These are phyloP conservation scores for Neurospora sp. DNA, from an alignment of 2,329 filamentous ascomycete genomes.

Conservation along the genomic window DNA sequence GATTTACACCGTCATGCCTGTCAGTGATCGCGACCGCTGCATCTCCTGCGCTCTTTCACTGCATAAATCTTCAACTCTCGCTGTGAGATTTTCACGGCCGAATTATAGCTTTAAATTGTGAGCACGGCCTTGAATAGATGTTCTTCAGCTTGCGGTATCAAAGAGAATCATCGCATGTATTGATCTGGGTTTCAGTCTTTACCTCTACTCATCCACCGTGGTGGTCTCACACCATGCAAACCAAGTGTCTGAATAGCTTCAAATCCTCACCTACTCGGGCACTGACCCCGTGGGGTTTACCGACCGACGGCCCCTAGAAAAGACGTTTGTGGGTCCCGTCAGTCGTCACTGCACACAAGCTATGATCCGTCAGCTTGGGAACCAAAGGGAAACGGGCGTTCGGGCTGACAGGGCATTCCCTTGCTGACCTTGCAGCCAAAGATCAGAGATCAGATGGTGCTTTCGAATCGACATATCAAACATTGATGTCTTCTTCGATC, in stretches of 20 bases:
- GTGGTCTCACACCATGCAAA: not conserved
- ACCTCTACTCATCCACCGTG: not conserved
- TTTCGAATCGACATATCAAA: not conserved
- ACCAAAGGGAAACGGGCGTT: not conserved
- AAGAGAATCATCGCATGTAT: not conserved
- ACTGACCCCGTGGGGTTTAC: not conserved
- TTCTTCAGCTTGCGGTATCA: not conserved
- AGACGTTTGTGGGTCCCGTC: not conserved
- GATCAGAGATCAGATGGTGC: not conserved
- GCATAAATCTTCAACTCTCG: not conserved
- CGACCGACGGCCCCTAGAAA: not conserved
- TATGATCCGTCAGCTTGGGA: not conserved
- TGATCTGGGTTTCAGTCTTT: not conserved
- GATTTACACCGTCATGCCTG: not conserved
- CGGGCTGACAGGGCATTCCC: not conserved
- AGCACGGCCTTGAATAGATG: not conserved
- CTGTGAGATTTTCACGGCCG: not conserved
- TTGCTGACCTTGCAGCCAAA: not conserved
- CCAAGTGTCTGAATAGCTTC: not conserved
- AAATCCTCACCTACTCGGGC: not conserved
- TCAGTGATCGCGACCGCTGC: not conserved
- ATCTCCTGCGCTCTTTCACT: not conserved
- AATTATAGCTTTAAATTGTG: not conserved
- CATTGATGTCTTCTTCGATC: not conserved
- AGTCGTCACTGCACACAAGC: not conserved